These are phyloP conservation scores for Sesbania bispinosa DNA, from an alignment of 306 rosid species.

Conservation along the genomic window DNA sequence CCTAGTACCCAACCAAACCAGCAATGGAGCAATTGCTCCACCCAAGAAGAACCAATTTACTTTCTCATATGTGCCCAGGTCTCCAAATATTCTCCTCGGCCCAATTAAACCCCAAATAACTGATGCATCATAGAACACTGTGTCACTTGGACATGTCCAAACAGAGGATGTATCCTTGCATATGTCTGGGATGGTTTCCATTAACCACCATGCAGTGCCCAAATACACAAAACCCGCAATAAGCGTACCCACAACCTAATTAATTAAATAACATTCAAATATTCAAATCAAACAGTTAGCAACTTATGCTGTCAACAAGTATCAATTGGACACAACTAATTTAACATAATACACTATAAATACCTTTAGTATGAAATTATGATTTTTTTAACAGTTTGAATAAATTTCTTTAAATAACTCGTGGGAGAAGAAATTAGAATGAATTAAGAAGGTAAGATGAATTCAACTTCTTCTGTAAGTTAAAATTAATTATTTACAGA, in stretches of 20 bases:
- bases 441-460: too few relatives aligned
- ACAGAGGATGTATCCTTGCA: conserved; percentile 68
- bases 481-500: too few relatives aligned
- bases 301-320: too few relatives aligned
- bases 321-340: too few relatives aligned
- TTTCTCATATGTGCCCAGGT: conserved; percentile 51
- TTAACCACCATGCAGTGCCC: conserved; percentile 90
- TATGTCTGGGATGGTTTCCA: conserved; percentile 82
- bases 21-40: conserved; percentile 68
- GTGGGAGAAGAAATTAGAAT: too few relatives aligned
- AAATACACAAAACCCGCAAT: conserved; percentile 64
- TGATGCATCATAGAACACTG: conserved; percentile 85
- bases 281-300: neutral
- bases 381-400: too few relatives aligned
- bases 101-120: conserved; percentile 94
- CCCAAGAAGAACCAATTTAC: conserved; percentile 80
- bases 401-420: too few relatives aligned
- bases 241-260: conserved; percentile 71
- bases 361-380: too few relatives aligned
- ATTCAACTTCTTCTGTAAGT: too few relatives aligned
- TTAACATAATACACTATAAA: too few relatives aligned
- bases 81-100: conserved; percentile 75
- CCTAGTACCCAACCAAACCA: conserved; percentile 60
- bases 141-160: conserved; percentile 88
- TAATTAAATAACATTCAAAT: neutral